Percentiles rank a stretch among this genome's conserved stretches.
Evolutionary conservation across 768 basidiomycete genomes (phyloP).

Genomic region (Phlegmacium glaucopus): DNA sequence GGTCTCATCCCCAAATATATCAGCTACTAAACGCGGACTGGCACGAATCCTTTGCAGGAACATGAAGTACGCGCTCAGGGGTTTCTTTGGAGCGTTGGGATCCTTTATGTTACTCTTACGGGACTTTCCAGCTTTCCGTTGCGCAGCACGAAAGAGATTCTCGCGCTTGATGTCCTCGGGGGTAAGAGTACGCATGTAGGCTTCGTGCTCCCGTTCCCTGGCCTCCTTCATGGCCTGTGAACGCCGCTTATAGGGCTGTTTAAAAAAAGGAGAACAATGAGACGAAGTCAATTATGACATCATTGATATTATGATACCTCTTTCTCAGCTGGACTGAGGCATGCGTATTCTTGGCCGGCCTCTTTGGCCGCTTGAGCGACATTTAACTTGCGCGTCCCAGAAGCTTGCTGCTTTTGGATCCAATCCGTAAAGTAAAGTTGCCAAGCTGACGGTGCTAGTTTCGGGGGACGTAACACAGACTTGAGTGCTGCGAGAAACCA

Average conservation of each 20-base stretch:
- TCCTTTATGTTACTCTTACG: conserved; percentile 95
- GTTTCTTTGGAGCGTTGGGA: conserved; percentile 95
- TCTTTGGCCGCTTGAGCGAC: conserved; percentile 95
- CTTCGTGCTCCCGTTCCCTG: conserved; percentile 75
- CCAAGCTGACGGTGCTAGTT: conserved; percentile 93
- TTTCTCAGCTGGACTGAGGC: conserved; percentile 74
- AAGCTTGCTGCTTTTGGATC: conserved; percentile 83
- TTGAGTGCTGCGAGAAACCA: conserved; percentile 50
- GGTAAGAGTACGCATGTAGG: conserved; percentile 85
- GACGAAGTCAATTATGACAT: conserved; percentile 25
- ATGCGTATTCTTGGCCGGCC: conserved; percentile 87
- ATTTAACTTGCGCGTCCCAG: conserved; percentile 82
- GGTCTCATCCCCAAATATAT: conserved; percentile 85
- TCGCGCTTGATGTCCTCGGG: conserved; percentile 95
- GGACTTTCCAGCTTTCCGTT: conserved; percentile 90
- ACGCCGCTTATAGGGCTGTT: conserved; percentile 79
- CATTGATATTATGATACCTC: conserved; percentile 53
- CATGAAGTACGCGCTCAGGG: conserved; percentile 92
- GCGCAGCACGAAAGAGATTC: conserved; percentile 87
- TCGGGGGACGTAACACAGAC: conserved; percentile 81
- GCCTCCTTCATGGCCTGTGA: conserved; percentile 84
- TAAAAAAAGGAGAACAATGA: conserved; percentile 8
- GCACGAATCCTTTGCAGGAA: conserved; percentile 89
- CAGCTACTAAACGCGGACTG: conserved; percentile 66
- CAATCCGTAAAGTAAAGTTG: conserved; percentile 96